Conservation (phyloP, 768 basidiomycete genomes). For the Kwoniella mangroviensis region DNA sequence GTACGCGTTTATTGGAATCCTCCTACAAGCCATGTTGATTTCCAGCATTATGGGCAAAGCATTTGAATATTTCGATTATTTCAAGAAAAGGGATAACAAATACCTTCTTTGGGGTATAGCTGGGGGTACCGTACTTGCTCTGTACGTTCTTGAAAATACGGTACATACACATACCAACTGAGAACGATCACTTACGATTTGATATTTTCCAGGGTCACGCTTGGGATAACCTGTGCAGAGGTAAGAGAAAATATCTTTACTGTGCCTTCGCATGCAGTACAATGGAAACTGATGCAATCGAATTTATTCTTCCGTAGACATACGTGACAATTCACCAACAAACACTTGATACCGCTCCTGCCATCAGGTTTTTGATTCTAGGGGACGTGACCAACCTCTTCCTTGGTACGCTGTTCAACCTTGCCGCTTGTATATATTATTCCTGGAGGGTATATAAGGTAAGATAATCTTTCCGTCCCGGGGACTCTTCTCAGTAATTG, state of each 20-base stretch:
- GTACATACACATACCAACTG: neutral
- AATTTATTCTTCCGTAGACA: neutral
- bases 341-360: constrained; percentile 3
- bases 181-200: neutral
- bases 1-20: neutral
- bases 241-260: neutral
- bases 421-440: constrained; percentile 12
- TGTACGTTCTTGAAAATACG: too few species aligned
- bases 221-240: constrained; percentile 4
- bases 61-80: constrained; percentile 11
- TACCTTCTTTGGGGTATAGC: neutral
- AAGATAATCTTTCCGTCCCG: neutral
- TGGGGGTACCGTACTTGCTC: neutral
- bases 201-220: neutral
- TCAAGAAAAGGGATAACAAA: constrained; percentile 9
- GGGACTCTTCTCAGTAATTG: too few species aligned
- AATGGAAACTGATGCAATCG: neutral
- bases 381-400: constrained; percentile 15
- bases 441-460: constrained; percentile 12
- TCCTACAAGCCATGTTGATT: constrained; percentile 6
- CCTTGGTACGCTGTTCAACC: constrained; percentile 13
- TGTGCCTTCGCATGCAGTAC: neutral
- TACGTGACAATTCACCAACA: neutral
- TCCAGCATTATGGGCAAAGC: constrained; percentile 1
- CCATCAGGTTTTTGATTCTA: constrained; percentile 8